phyloP scores from a whole-genome alignment of 2,329 filamentous ascomycete genomes.

The Escovopsis sp. region DNA sequence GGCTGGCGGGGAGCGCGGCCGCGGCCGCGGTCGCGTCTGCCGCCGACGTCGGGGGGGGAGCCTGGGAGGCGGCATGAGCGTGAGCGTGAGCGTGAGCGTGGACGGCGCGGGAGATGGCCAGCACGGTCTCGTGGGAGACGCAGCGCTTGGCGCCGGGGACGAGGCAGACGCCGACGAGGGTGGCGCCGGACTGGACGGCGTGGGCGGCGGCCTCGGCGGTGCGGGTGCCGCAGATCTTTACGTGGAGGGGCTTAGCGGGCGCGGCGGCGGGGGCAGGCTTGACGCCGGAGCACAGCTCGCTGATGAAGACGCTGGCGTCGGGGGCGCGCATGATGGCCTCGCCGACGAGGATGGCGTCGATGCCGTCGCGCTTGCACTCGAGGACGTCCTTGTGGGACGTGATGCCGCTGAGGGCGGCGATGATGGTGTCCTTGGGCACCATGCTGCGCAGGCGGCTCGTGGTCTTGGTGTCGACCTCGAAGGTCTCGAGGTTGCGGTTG shows the following conservation, averaged over 20 bases:
- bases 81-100: conserved; percentile 44
- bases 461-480: conserved; percentile 89
- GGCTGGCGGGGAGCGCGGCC: conserved; percentile 13
- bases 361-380: conserved; percentile 75
- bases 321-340: conserved; percentile 90
- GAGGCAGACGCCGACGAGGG: conserved; percentile 85
- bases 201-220: conserved; percentile 64
- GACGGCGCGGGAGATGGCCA: conserved; percentile 66
- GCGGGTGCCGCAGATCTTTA: conserved; percentile 92
- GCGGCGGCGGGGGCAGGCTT: conserved; percentile 17
- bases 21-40: too few species aligned
- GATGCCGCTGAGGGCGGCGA: conserved; percentile 91
- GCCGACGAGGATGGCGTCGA: conserved; percentile 85
- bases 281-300: conserved; percentile 57
- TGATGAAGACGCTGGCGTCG: conserved; percentile 71
- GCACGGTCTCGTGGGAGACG: conserved; percentile 63
- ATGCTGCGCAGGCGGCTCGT: conserved; percentile 78
- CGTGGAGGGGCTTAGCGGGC: conserved; percentile 41
- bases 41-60: conserved; percentile 18
- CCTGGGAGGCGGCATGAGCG: too few species aligned
- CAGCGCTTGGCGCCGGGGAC: conserved; percentile 69
- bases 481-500: conserved; percentile 90
- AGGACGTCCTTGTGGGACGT: conserved; percentile 77
- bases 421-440: conserved; percentile 71
- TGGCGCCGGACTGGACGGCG: conserved; percentile 75